Conservation (phyloP, 345 rosid genomes). For the Iberis pinnata region DNA sequence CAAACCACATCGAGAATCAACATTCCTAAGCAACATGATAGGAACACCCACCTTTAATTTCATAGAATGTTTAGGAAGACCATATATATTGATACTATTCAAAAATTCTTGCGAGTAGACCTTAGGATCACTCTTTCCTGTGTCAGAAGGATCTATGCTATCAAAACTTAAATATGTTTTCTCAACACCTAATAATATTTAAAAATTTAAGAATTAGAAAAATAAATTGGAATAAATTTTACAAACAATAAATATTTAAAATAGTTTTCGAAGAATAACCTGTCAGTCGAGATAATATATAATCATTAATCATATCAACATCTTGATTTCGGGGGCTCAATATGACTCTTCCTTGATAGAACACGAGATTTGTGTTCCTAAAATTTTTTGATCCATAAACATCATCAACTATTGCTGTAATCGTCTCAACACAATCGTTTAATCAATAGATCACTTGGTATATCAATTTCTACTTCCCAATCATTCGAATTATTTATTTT, state of each 20-base stretch:
- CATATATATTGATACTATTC: neutral
- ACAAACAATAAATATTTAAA: too few species aligned
- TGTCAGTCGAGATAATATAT: neutral
- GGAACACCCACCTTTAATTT: neutral
- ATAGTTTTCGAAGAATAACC: neutral
- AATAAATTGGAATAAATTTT: too few species aligned
- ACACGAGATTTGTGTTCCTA: neutral
- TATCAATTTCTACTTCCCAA: neutral
- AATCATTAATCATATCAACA: neutral
- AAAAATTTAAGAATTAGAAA: too few species aligned
- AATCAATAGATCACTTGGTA: neutral
- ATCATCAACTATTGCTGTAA: neutral
- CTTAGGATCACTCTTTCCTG: too few species aligned
- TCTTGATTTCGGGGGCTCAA: too few species aligned
- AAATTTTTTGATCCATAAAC: too few species aligned
- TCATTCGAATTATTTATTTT: neutral
- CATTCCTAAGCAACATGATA: neutral
- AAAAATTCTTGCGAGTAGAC: neutral
- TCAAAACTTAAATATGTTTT: neutral
- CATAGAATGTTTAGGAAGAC: neutral
- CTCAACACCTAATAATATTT: neutral
- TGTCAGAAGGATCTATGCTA: neutral
- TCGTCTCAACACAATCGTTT: neutral
- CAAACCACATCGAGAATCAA: neutral
- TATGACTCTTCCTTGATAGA: neutral